phyloP scores from a whole-genome alignment of 2,329 filamentous ascomycete species.

The Fusarium subglutinans region DNA sequence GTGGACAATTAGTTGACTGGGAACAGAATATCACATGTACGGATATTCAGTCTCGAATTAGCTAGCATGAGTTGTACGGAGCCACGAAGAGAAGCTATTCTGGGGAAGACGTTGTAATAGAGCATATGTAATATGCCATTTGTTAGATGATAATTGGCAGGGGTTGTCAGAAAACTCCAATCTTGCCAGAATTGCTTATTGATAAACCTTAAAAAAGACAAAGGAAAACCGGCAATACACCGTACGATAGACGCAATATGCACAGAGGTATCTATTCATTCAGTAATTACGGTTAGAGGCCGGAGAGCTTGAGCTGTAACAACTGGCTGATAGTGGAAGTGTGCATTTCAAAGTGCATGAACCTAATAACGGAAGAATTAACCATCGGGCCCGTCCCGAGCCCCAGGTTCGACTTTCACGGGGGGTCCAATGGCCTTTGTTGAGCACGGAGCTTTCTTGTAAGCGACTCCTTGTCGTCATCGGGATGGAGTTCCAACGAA shows the following conservation, averaged over 20 bases:
- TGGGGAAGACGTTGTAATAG: not conserved
- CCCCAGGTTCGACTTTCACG: not conserved
- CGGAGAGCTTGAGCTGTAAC: not conserved
- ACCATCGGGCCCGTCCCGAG: slow-evolving; percentile 2
- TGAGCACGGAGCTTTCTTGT: slow-evolving; percentile 6
- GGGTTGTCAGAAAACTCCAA: not conserved
- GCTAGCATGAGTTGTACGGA: not conserved
- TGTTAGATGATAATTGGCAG: not conserved
- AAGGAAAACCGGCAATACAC: not conserved
- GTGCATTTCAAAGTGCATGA: slow-evolving; percentile 3
- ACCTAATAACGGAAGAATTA: slow-evolving; percentile 26
- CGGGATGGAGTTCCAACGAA: slow-evolving; percentile 5
- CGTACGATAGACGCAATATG: not conserved
- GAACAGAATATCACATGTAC: not conserved
- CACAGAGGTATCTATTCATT: not conserved
- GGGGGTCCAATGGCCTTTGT: not conserved
- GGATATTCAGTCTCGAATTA: not conserved
- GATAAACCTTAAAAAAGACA: not conserved
- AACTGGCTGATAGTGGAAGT: not conserved
- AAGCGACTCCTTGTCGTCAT: slow-evolving; percentile 13
- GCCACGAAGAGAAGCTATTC: not conserved
- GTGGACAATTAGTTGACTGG: slow-evolving; percentile 7
- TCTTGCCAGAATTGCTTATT: not conserved
- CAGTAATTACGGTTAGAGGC: not conserved
- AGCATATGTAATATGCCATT: not conserved